Conservation (phyloP, 106 monocot genomes). For the Apostasia shenzhenica region DNA sequence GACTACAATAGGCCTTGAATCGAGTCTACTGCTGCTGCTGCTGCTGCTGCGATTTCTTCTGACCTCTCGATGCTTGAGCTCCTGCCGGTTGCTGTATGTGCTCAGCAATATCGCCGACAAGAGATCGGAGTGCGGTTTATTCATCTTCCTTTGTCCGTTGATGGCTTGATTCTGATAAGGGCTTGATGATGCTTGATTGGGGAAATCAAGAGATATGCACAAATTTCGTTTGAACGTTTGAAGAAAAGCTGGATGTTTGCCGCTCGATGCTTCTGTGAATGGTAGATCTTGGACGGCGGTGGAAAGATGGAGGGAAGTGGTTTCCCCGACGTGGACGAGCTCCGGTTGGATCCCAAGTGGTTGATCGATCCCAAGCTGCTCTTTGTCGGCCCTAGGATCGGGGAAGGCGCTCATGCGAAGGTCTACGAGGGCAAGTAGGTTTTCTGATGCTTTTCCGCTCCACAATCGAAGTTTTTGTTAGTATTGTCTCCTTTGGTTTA, state of each 20-base stretch:
- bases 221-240: neutral
- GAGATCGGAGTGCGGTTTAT: neutral
- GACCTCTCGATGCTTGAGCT: neutral
- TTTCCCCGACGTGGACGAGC: conserved; percentile 38
- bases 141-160: neutral
- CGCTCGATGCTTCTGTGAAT: conserved; percentile 12
- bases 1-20: neutral
- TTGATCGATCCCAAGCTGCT: conserved; percentile 83
- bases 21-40: neutral
- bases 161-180: neutral
- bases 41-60: neutral
- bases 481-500: conserved; percentile 11
- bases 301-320: conserved; percentile 53
- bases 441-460: neutral
- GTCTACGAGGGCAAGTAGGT: conserved; percentile 96
- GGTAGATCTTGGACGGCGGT: conserved; percentile 18
- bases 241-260: neutral
- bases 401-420: conserved; percentile 91
- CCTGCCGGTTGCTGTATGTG: neutral
- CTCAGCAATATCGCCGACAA: too few relatives aligned
- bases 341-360: conserved; percentile 71
- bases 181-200: neutral
- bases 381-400: conserved; percentile 84
- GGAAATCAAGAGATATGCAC: neutral
- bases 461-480: neutral